Evolutionary conservation across 2,329 filamentous ascomycete genomes (phyloP), one percentile per base, ranked within the genome.

Genomic region (Fusarium phyllophilum): DNA sequence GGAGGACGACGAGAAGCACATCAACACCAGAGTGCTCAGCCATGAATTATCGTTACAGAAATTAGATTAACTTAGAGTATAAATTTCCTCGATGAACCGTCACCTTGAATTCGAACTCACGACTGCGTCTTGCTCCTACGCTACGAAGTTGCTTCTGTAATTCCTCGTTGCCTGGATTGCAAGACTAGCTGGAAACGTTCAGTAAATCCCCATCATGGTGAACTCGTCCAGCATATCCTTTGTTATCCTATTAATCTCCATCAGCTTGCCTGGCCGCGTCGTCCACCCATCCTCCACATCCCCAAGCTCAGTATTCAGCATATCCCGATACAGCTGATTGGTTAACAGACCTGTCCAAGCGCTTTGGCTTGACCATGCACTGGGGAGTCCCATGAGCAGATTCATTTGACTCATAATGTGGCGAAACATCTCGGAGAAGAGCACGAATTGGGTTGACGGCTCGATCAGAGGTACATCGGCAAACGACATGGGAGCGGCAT

Each of bases 271-370:
- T 7, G 78, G 78, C 13, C 78, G 62, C 6, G 70, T 66, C 4
- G 77, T 77, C 77, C 76, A 79, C 12, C 56, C 38, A 14, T 66
- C 72, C 8, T 78, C 74, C 6, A 77, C 75, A 24, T 51, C 54
- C 6, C 78, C 78, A 26, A 80, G n/a, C 60, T 80, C 78, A 15
- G 64, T 62, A 45, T 78, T 80, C 14, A 80, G 46, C 70, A 80
- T 68, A 26, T 76, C 66, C 15, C 71, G 73, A 33, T 77, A 73
- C 11, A 73, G 51, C 10, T 71, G 65, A 18, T 54, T 60, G 9
- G 66, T 64, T 56, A 80, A 41, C 18, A 80, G 60, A 3, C 78
- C 78, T 5, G 70, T 77, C 78, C 78, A 80, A 13, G 68, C 62
- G 22, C 73, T 80, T 8, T 72, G 59, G n/a, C 36, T 56, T 5